Evolutionary conservation across 148 eudicot genomes (phyloP).

Genomic region (Cornus suecica): DNA sequence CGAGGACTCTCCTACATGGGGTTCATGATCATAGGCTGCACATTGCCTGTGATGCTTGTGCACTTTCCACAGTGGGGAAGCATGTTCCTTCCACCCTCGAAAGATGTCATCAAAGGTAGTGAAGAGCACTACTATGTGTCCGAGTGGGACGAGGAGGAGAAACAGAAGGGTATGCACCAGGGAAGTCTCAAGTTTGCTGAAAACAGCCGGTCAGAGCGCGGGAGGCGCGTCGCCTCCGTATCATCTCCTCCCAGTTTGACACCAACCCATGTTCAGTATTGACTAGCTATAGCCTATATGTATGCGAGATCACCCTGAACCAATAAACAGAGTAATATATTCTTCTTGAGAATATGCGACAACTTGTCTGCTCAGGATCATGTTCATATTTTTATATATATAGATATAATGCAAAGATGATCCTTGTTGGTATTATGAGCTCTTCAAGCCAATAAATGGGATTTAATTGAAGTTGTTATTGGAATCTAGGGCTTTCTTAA

Average conservation of each 20-base stretch:
- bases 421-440: too few species aligned
- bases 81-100: slow-evolving; percentile 36
- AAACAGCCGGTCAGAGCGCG: slow-evolving; percentile 41
- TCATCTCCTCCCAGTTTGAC: slow-evolving; percentile 15
- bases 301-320: background rate
- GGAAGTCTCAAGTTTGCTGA: slow-evolving; percentile 49
- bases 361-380: background rate
- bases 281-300: background rate
- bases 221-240: slow-evolving; percentile 20
- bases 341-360: background rate
- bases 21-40: slow-evolving; percentile 41
- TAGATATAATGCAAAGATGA: background rate
- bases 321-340: background rate
- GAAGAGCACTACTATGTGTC: slow-evolving; percentile 44
- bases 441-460: too few species aligned
- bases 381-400: background rate
- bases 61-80: slow-evolving; percentile 69
- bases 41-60: slow-evolving; percentile 37
- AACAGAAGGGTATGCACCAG: slow-evolving; percentile 46
- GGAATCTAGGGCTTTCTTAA: too few species aligned
- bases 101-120: slow-evolving; percentile 1
- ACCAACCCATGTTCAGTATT: slow-evolving; percentile 15
- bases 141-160: slow-evolving; percentile 46
- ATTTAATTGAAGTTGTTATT: too few species aligned
- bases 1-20: slow-evolving; percentile 49